phyloP scores from a whole-genome alignment of 768 basidiomycete genomes.

The Lactarius hatsudake region DNA sequence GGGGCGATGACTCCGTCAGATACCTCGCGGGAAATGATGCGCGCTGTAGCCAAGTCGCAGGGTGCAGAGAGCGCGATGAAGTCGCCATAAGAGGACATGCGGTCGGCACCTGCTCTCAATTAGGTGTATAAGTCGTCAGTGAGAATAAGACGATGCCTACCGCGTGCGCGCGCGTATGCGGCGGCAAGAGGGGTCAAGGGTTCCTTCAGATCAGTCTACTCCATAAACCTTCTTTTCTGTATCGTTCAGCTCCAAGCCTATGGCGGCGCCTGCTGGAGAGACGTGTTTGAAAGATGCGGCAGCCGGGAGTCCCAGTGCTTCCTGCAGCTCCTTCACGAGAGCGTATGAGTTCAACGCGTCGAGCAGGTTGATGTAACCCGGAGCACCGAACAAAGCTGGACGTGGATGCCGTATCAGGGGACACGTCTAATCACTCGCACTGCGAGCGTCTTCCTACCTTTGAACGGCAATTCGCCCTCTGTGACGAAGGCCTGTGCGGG shows the following conservation, averaged over 20 bases:
- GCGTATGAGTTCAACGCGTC: constrained; percentile 98
- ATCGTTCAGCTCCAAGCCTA: constrained; percentile 79
- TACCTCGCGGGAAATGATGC: constrained; percentile 97
- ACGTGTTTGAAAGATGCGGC: constrained; percentile 99
- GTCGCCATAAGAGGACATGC: constrained; percentile 99
- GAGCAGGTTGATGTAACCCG: constrained; percentile 97
- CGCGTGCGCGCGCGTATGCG: constrained; percentile 95
- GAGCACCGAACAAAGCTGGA: constrained; percentile 85
- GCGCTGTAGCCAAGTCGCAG: constrained; percentile 92
- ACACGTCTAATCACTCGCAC: background rate
- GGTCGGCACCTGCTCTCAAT: constrained; percentile 71
- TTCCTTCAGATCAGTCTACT: constrained; percentile 91
- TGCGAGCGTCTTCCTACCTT: constrained; percentile 49
- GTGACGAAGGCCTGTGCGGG: constrained; percentile 95
- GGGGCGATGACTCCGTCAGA: constrained; percentile 98
- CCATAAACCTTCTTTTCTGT: constrained; percentile 93
- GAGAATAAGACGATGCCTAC: constrained; percentile 36
- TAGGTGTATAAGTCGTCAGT: constrained; percentile 3
- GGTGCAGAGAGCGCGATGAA: constrained; percentile 93
- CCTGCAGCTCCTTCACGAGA: constrained; percentile 90
- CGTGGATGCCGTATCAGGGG: constrained; percentile 4
- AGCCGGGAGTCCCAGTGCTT: constrained; percentile 83
- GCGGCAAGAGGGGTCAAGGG: constrained; percentile 83
- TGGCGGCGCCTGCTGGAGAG: constrained; percentile 95
- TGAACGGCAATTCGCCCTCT: constrained; percentile 89